Conservation (phyloP, 2,329 filamentous ascomycete species). For the Teratosphaeria gauchensis region DNA sequence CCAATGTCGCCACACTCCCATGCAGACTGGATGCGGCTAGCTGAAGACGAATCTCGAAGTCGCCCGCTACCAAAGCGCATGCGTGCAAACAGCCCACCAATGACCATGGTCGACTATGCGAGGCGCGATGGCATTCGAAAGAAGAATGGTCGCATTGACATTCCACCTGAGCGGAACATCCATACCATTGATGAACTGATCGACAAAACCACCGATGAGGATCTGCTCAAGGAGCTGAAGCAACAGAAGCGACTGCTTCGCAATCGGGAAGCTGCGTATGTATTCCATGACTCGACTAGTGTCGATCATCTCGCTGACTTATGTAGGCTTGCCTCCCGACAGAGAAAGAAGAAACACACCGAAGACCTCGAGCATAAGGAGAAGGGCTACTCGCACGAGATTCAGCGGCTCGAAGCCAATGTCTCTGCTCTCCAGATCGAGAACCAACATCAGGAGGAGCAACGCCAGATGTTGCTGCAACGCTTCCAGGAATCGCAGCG, state of each 20-base stretch:
- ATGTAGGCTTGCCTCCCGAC: conserved; percentile 69
- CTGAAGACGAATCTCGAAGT: conserved; percentile 41
- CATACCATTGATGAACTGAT: conserved; percentile 93
- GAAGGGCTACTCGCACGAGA: conserved; percentile 72
- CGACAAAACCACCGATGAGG: conserved; percentile 74
- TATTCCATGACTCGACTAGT: conserved; percentile 11
- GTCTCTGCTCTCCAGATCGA: conserved; percentile 57
- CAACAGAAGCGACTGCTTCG: conserved; percentile 91
- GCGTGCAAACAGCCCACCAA: conserved; percentile 57
- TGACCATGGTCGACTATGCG: conserved; percentile 28
- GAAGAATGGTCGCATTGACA: conserved; percentile 98
- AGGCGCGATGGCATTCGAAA: conserved; percentile 82
- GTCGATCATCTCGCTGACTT: not conserved
- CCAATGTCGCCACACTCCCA: conserved; percentile 55
- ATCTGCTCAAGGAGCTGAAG: conserved; percentile 96
- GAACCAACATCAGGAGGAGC: conserved; percentile 19
- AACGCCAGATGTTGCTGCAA: conserved; percentile 43
- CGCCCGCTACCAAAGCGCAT: conserved; percentile 44
- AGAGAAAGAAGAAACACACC: conserved; percentile 96
- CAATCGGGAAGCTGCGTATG: conserved; percentile 92
- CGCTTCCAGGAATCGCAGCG: conserved; percentile 67
- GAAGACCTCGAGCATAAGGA: conserved; percentile 95
- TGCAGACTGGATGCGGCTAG: conserved; percentile 47
- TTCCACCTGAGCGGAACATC: conserved; percentile 85
- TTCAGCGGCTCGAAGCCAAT: conserved; percentile 70